Evolutionary conservation across 495 filamentous ascomycete species (phyloP).

Genomic region (Daldinia concentrica): DNA sequence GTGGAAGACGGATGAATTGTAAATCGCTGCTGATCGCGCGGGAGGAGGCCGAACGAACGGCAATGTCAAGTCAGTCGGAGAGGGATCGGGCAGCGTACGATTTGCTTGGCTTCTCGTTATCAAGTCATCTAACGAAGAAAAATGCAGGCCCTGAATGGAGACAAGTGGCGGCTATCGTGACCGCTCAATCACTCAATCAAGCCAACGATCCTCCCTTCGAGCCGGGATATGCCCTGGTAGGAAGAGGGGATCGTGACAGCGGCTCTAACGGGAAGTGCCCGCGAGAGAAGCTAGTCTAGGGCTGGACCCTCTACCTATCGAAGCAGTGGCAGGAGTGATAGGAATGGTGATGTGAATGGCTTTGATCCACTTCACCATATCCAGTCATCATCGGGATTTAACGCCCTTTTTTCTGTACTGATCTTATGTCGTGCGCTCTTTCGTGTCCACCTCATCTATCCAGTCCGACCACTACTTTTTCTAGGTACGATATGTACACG

Average conservation of each 20-base stretch:
- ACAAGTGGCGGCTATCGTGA: conserved; percentile 47
- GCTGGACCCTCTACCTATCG: conserved; percentile 5
- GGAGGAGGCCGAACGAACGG: conserved; percentile 19
- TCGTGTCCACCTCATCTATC: background rate
- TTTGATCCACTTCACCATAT: conserved; percentile 23
- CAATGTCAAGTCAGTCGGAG: conserved; percentile 33
- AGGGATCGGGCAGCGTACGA: conserved; percentile 23
- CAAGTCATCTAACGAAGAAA: conserved; percentile 25
- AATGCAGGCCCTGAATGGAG: conserved; percentile 46
- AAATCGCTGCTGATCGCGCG: conserved; percentile 3
- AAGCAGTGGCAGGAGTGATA: background rate
- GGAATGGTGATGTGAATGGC: background rate
- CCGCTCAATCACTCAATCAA: conserved; percentile 43
- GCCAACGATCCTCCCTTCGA: conserved; percentile 26
- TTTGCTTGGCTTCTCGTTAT: conserved; percentile 26
- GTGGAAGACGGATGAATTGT: conserved; percentile 8
- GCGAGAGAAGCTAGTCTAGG: conserved; percentile 18
- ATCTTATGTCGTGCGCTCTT: conserved; percentile 2
- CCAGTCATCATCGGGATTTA: conserved; percentile 4
- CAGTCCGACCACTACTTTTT: background rate
- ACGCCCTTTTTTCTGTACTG: background rate
- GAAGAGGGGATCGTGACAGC: conserved; percentile 25
- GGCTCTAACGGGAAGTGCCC: conserved; percentile 35
- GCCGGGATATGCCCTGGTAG: conserved; percentile 10
- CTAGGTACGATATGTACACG: conserved; percentile 7